Conservation (phyloP, 805 yeast species). For the Kodamaea sagamina region DNA sequence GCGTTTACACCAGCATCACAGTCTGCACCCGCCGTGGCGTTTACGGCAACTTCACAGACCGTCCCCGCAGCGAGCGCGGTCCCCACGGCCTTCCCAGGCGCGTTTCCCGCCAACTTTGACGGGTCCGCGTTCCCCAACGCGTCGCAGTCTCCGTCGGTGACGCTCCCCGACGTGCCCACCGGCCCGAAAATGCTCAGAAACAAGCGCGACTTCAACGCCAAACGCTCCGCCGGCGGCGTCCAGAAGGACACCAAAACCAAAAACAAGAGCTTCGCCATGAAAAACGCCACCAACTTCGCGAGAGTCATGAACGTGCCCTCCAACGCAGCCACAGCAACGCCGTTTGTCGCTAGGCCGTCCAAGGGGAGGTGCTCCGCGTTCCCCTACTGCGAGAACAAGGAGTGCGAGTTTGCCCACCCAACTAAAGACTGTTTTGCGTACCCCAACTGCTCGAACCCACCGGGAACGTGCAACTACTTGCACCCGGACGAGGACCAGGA, state of each 20-base stretch:
- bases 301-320: constrained; percentile 36
- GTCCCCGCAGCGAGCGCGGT: neutral
- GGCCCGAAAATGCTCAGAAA: constrained; percentile 16
- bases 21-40: constrained; percentile 5
- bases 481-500: constrained; percentile 86
- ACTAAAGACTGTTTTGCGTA: constrained; percentile 70
- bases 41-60: neutral
- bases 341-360: constrained; percentile 48
- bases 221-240: constrained; percentile 23
- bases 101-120: constrained; percentile 10
- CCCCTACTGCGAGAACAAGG: constrained; percentile 69
- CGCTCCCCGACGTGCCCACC: constrained; percentile 11
- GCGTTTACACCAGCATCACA: constrained; percentile 4
- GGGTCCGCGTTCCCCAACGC: constrained; percentile 10
- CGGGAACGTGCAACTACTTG: constrained; percentile 79
- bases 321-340: constrained; percentile 18
- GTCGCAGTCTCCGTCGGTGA: neutral
- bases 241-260: constrained; percentile 18
- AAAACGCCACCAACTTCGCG: constrained; percentile 43
- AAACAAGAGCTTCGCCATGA: constrained; percentile 35
- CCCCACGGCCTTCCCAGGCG: constrained; percentile 9
- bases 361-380: constrained; percentile 68
- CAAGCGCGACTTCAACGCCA: constrained; percentile 7
- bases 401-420: constrained; percentile 80
- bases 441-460: constrained; percentile 76